Base-by-base conservation (phyloP, 129 eudicot species). In the Centaurea solstitialis region DNA sequence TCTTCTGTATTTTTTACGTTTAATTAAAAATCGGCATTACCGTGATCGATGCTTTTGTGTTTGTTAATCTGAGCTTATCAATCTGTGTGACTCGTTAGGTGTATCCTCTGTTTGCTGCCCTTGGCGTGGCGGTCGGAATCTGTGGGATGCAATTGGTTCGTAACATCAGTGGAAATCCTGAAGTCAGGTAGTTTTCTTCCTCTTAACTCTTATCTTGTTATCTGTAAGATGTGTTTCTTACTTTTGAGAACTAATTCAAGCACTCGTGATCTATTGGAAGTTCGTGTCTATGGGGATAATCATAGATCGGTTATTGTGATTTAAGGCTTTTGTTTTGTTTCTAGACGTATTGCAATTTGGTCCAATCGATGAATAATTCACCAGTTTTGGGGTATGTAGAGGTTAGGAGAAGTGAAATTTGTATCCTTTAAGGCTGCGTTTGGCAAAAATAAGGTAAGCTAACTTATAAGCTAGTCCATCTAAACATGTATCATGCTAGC, bases 41-140 rank as follows among this genome's bases (percentile, higher is more conserved):
- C 50, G 39, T 68, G 66, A 39, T 0, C 23, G 33, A 11, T 18
- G 3, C 4, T 47, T 26, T 59, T 15, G 78, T 37, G 62, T 72
- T 64, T 50, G 11, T 61, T 6, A 17, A 26, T 68, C 74, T 61
- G 85, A 85, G 85, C 87, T 84, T 66, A 81, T 72, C 68, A 72
- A 70, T 75, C 50, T 66, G 12, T 17, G 11, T 23, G 39, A 11
- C 83, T 22, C 39, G 40, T 21, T 37, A 94, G 98, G 98, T 94
- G 9, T 94, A 87, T 70, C 98, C 98, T 67, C 78, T 94, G 85
- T 94, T 94, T 84, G 98, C 94, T 7, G 93, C 98, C 70, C 86
- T 90, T 22, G 98, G 98, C 1, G 93, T 90, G 7, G 98, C 98
- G 65, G 97, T 94, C 2, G 98, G 98, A 66, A 92, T 94, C 57